Percentiles rank a stretch among this genome's conserved stretches.
These are phyloP conservation scores for Gomphus sp. DNA, from an alignment of 1,284 basidiomycete species.

Conservation along the genomic window DNA sequence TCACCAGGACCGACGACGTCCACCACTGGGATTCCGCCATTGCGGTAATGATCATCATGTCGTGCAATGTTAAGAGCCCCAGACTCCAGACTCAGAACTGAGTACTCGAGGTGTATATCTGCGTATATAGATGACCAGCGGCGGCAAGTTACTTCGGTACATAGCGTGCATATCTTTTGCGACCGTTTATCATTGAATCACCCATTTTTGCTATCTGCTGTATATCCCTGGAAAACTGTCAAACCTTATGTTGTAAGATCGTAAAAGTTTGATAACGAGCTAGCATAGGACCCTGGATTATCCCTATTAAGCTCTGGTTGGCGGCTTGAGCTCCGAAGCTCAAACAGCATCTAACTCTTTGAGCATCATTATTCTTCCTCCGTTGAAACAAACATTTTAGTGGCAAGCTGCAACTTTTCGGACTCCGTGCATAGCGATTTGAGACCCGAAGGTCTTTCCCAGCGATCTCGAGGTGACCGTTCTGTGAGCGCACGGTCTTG, in stretches of 20 bases:
- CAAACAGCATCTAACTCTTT: no score
- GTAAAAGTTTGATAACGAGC: no score
- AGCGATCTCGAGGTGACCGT: no score
- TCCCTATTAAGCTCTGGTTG: no score
- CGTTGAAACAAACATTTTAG: no score
- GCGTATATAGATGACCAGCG: neutral
- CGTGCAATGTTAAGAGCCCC: neutral
- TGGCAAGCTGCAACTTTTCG: no score
- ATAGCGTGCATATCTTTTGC: neutral
- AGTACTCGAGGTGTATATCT: neutral
- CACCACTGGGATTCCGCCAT: neutral
- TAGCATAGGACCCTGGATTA: no score
- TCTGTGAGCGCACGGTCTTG: no score
- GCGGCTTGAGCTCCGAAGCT: no score
- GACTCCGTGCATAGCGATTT: no score
- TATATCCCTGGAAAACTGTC: neutral
- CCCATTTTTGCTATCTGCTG: neutral
- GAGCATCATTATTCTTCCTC: no score
- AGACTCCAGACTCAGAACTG: neutral
- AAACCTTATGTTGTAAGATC: neutral
- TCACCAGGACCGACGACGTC: neutral
- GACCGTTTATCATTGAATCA: neutral
- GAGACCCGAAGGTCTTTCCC: no score
- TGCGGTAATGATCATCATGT: neutral
- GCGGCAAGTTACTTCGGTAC: neutral